A percentile compares a stretch with the other conserved stretches of the same genome.
Conservation (phyloP, 768 basidiomycete genomes). For the Lentinula aciculospora region DNA sequence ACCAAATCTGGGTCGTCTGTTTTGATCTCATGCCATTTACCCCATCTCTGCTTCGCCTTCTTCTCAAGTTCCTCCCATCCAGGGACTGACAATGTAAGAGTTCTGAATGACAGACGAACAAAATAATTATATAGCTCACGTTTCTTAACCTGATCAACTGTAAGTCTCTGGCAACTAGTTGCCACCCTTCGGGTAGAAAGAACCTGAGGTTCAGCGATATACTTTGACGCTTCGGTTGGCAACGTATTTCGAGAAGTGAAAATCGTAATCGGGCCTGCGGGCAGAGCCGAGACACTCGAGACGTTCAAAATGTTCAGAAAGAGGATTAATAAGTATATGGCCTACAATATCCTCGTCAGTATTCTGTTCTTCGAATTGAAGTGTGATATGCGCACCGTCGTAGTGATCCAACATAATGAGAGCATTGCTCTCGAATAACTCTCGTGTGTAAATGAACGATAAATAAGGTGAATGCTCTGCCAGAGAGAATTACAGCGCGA, state of each 20-base stretch:
- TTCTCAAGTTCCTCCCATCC: not conserved
- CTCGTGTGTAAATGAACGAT: not conserved
- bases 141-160: not conserved
- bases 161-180: not conserved
- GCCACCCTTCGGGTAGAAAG: not conserved
- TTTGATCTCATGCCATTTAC: not conserved
- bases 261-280: not conserved
- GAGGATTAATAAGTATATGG: not conserved
- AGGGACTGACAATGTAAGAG: too few relatives aligned
- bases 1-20: not conserved
- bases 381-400: not conserved
- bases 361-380: not conserved
- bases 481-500: not conserved
- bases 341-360: not conserved
- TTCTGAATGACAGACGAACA: not conserved
- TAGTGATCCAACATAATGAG: not conserved
- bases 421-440: not conserved
- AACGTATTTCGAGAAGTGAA: not conserved
- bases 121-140: not conserved
- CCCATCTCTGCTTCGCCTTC: not conserved
- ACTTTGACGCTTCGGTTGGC: not conserved
- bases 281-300: not conserved
- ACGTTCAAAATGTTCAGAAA: not conserved
- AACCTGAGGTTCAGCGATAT: not conserved
- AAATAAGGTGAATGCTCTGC: not conserved